These are phyloP conservation scores for Amauroascus niger DNA, from an alignment of 2,329 filamentous ascomycete species.

Conservation along the genomic window DNA sequence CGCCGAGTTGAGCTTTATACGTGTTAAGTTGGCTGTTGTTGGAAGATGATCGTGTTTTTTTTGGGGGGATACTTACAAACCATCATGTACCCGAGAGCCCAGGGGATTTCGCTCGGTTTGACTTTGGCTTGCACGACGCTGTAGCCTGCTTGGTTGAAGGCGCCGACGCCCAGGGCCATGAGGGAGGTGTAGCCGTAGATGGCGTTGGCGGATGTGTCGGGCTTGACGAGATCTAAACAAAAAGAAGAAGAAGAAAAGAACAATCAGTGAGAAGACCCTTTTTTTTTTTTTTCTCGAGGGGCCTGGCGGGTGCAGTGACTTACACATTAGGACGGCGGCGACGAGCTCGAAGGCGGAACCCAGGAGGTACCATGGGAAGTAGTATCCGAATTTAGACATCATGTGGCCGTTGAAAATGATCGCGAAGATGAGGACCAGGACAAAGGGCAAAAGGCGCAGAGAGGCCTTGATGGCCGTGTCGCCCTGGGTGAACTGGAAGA, in stretches of 20 bases:
- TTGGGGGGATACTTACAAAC: neutral
- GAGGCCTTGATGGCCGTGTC: conserved; percentile 4
- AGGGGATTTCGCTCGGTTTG: conserved; percentile 23
- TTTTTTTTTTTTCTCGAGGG: neutral
- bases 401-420: neutral
- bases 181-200: conserved; percentile 31
- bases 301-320: neutral
- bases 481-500: conserved; percentile 41
- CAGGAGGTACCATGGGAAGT: conserved; percentile 24
- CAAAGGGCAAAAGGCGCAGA: conserved; percentile 27
- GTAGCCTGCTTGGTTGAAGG: conserved; percentile 29
- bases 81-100: conserved; percentile 30
- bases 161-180: conserved; percentile 33
- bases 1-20: neutral
- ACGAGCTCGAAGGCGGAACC: conserved; percentile 12
- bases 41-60: neutral
- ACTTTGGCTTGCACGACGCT: conserved; percentile 33
- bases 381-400: conserved; percentile 15
- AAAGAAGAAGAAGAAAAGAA: no score
- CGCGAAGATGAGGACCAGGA: conserved; percentile 9
- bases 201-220: conserved; percentile 14
- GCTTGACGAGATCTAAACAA: conserved; percentile 21
- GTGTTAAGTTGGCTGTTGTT: neutral
- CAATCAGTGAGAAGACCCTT: no score
- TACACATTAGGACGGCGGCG: neutral